Conservation (phyloP, 1,139 yeast genomes). For the Pichia sp. region DNA sequence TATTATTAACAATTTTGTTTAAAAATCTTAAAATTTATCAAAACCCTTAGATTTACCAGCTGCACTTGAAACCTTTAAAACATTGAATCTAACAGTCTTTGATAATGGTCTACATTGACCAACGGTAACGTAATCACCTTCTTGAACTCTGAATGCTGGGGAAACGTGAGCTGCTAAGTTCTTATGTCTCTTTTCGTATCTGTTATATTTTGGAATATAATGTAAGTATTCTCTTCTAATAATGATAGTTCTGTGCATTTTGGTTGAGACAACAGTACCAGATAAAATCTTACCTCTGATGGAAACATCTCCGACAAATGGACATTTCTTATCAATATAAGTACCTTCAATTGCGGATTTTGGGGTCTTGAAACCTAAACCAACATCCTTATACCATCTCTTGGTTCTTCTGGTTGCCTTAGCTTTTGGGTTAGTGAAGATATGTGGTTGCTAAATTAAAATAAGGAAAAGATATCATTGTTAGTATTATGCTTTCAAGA, state of each 20-base stretch:
- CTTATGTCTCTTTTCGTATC: constrained; percentile 99
- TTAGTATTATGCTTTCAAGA: constrained; percentile 7
- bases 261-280: constrained; percentile 98
- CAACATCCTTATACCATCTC: constrained; percentile 99
- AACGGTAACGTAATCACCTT: constrained; percentile 98
- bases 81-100: constrained; percentile 99
- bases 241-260: constrained; percentile 99
- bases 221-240: constrained; percentile 99
- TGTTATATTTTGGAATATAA: constrained; percentile 99
- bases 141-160: constrained; percentile 99
- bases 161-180: constrained; percentile 99
- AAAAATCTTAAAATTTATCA: constrained; percentile 77
- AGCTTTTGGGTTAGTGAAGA: constrained; percentile 99
- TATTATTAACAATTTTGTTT: constrained; percentile 5
- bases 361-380: constrained; percentile 99
- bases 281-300: constrained; percentile 99
- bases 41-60: constrained; percentile 90
- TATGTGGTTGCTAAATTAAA: constrained; percentile 87
- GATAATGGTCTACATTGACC: constrained; percentile 99
- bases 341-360: constrained; percentile 96
- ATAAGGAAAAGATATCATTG: neutral
- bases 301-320: constrained; percentile 93
- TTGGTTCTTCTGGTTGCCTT: constrained; percentile 98
- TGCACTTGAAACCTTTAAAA: constrained; percentile 89
- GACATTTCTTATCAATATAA: constrained; percentile 99